Evolutionary conservation across 768 basidiomycete genomes (phyloP).

Genomic region (Russula olivacea): DNA sequence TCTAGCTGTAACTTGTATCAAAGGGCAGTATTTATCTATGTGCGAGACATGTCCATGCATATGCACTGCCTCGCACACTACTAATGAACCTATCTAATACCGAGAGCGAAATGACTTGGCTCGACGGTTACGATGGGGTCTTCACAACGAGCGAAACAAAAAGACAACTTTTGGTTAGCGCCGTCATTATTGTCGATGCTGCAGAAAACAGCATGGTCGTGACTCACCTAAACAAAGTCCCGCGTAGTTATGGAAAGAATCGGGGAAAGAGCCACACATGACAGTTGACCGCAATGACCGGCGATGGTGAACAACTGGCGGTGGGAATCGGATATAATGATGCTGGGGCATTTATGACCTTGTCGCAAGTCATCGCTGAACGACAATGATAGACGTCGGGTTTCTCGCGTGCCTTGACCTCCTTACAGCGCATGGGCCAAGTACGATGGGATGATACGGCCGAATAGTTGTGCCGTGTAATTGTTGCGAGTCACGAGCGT

Average conservation of each 20-base stretch:
- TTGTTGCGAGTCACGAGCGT: neutral
- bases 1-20: neutral
- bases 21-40: neutral
- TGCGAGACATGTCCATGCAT: neutral
- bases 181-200: no score
- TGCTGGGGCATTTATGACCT: no score
- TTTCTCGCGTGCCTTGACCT: no score
- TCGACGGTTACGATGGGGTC: neutral
- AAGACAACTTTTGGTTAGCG: no score
- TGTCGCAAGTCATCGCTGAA: no score
- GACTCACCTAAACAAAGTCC: neutral
- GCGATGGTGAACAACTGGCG: no score
- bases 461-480: no score
- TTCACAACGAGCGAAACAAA: neutral
- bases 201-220: neutral
- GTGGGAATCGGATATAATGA: neutral
- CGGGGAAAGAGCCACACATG: neutral
- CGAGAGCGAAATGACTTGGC: neutral
- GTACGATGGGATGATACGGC: neutral
- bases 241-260: neutral
- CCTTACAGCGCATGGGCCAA: no score
- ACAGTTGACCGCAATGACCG: neutral
- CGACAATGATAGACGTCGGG: no score
- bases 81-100: neutral
- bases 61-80: neutral